These are phyloP conservation scores for Eucalyptus melliodora DNA, from an alignment of 345 rosid genomes.

Conservation along the genomic window DNA sequence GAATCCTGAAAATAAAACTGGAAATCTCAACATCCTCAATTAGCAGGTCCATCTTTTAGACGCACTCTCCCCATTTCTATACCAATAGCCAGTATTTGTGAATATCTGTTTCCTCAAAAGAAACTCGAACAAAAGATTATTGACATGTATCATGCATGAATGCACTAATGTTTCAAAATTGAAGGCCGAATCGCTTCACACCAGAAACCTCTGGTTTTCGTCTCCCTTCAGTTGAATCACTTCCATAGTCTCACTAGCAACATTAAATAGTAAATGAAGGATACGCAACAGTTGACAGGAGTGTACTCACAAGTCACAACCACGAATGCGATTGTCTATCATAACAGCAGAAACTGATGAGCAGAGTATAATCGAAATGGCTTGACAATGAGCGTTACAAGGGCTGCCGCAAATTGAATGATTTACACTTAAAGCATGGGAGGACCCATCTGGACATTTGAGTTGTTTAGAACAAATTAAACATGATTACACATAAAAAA, in stretches of 20 bases:
- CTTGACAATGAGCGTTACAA: no score
- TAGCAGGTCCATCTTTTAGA: not conserved
- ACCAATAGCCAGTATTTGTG: not conserved
- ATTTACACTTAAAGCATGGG: no score
- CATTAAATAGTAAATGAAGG: not conserved
- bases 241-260: not conserved
- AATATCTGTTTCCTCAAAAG: not conserved
- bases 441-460: no score
- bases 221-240: not conserved
- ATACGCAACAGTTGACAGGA: no score
- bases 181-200: not conserved
- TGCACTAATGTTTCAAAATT: not conserved
- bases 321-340: no score
- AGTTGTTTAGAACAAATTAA: no score
- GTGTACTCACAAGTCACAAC: no score
- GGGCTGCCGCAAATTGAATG: no score
- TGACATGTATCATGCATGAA: not conserved
- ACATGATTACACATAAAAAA: no score
- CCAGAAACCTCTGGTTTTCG: not conserved
- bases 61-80: not conserved
- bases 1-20: not conserved
- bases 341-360: no score
- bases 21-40: not conserved
- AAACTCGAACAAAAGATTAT: rapidly evolving
- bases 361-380: no score